Percentiles rank a stretch among this genome's conserved stretches.
Conservation (phyloP, 148 eudicot species). For the Vaccinium corymbosum region DNA sequence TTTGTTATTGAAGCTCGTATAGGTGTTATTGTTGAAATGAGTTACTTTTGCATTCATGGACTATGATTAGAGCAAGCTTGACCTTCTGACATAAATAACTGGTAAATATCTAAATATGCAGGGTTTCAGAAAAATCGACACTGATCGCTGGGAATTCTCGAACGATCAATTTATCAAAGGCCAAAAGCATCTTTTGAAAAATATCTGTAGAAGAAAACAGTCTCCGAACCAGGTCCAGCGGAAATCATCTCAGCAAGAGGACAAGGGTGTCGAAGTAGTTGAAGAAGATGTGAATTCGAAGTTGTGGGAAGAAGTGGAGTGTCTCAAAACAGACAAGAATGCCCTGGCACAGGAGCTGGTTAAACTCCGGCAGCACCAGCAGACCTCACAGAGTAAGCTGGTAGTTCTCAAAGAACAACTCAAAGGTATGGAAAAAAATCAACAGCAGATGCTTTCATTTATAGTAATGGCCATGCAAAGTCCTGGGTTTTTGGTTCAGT, state of each 20-base stretch:
- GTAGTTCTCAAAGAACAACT: slow-evolving; percentile 52
- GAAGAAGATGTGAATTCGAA: slow-evolving; percentile 37
- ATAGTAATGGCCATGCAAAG: slow-evolving; percentile 85
- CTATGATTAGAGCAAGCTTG: neutral
- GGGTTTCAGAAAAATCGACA: slow-evolving; percentile 81
- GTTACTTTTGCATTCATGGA: neutral
- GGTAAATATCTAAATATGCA: slow-evolving; percentile 23
- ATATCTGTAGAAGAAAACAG: slow-evolving; percentile 59
- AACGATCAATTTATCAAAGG: slow-evolving; percentile 67
- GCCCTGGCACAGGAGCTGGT: slow-evolving; percentile 62
- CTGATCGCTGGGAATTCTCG: slow-evolving; percentile 73
- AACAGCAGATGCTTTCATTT: slow-evolving; percentile 81
- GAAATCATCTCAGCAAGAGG: slow-evolving; percentile 29
- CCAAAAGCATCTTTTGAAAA: slow-evolving; percentile 59
- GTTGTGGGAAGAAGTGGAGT: slow-evolving; percentile 69
- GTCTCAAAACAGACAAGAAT: slow-evolving; percentile 57
- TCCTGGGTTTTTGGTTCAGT: slow-evolving; percentile 61
- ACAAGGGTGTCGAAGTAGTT: slow-evolving; percentile 18
- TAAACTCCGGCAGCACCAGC: slow-evolving; percentile 57
- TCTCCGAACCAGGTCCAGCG: slow-evolving; percentile 33
- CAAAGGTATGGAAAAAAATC: slow-evolving; percentile 76
- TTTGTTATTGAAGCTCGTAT: neutral
- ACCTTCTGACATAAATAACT: neutral
- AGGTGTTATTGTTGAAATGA: neutral
- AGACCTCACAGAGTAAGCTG: slow-evolving; percentile 56